Evolutionary conservation across 805 yeast genomes (phyloP).

Genomic region (Starmerella floricola): DNA sequence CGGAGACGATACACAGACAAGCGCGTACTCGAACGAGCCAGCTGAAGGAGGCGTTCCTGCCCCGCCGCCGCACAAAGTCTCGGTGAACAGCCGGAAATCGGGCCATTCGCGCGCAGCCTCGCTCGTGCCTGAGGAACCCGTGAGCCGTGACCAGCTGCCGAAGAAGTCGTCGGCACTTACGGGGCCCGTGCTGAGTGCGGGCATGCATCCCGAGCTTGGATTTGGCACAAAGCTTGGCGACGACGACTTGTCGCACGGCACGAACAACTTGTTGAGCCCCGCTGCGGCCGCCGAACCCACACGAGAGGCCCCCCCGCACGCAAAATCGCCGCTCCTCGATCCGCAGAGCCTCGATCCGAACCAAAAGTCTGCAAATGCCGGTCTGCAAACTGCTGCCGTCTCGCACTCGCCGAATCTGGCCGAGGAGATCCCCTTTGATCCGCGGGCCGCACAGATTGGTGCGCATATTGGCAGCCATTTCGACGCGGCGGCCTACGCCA

Average conservation of each 20-base stretch:
- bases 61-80: conserved; percentile 29
- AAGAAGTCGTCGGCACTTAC: conserved; percentile 14
- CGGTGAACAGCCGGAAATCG: conserved; percentile 2
- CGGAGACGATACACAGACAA: neutral
- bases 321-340: neutral
- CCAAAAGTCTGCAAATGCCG: no score
- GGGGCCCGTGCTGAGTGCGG: conserved; percentile 6
- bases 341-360: conserved; percentile 4
- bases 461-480: conserved; percentile 18
- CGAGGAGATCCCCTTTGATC: conserved; percentile 23
- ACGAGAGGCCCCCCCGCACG: neutral
- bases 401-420: conserved; percentile 17
- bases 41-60: no score
- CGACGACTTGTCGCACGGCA: no score
- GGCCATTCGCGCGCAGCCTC: conserved; percentile 4
- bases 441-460: conserved; percentile 11
- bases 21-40: neutral
- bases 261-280: no score
- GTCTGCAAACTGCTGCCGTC: no score
- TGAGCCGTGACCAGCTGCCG: neutral
- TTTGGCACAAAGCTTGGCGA: neutral
- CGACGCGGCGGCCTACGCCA: conserved; percentile 7
- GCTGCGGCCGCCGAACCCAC: no score
- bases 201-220: neutral
- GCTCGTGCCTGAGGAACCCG: conserved; percentile 6